Conservation (phyloP, 2,329 filamentous ascomycete species). For the Gremmenia infestans region DNA sequence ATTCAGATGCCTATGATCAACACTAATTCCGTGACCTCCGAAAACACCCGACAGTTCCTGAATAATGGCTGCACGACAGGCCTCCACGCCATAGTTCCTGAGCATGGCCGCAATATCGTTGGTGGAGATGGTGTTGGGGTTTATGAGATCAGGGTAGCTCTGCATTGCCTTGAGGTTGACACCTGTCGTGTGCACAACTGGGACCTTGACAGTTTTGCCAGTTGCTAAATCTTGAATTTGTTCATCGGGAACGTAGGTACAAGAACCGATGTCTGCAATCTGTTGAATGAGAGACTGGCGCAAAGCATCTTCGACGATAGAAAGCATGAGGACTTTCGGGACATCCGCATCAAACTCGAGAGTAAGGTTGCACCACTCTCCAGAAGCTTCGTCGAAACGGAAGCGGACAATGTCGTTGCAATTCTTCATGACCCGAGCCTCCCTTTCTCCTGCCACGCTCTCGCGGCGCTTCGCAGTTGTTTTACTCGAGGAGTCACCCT, state of each 20-base stretch:
- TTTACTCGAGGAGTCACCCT: constrained; percentile 33
- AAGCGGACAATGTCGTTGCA: constrained; percentile 69
- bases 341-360: constrained; percentile 76
- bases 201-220: constrained; percentile 44
- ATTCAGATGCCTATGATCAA: constrained; percentile 89
- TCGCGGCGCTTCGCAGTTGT: constrained; percentile 20
- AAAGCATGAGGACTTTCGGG: constrained; percentile 90
- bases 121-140: constrained; percentile 80
- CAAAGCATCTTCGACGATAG: constrained; percentile 77
- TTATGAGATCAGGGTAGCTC: constrained; percentile 76
- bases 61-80: constrained; percentile 81
- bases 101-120: constrained; percentile 91
- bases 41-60: constrained; percentile 83
- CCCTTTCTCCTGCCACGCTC: constrained; percentile 37
- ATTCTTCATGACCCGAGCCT: constrained; percentile 58
- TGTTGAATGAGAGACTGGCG: constrained; percentile 80
- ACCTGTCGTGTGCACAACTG: constrained; percentile 71
- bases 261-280: constrained; percentile 70
- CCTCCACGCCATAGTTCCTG: constrained; percentile 85
- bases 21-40: constrained; percentile 81
- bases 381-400: constrained; percentile 69
- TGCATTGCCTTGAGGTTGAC: constrained; percentile 91
- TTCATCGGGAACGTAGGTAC: constrained; percentile 61
- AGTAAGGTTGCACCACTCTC: constrained; percentile 73
- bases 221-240: constrained; percentile 44